Evolutionary conservation across 2,329 filamentous ascomycete species (phyloP).

Genomic region (Diaporthe caulivora): DNA sequence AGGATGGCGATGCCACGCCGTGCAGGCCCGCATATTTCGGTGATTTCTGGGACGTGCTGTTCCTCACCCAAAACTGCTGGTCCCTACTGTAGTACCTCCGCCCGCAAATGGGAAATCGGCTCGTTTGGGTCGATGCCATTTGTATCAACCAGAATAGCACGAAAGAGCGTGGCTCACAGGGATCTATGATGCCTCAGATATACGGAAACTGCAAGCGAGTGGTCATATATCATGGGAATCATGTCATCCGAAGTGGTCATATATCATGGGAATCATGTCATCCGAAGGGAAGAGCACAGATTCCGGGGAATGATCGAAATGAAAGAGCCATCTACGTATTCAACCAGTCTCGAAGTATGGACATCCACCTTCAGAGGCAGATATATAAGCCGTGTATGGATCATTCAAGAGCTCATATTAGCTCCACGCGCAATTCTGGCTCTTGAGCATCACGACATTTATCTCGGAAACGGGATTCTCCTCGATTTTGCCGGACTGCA

Average conservation of each 20-base stretch:
- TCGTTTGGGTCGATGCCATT: not conserved
- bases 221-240: constrained; percentile 2
- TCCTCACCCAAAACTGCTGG: not conserved
- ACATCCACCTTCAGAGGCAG: not conserved
- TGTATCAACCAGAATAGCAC: not conserved
- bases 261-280: not conserved
- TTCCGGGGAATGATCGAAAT: not conserved
- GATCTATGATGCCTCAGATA: not conserved
- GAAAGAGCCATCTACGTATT: too few relatives aligned
- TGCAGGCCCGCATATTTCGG: not conserved
- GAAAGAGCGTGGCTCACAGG: not conserved
- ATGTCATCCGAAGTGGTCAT: too few relatives aligned
- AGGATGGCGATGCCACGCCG: not conserved
- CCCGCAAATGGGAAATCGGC: not conserved
- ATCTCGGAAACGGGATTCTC: not conserved
- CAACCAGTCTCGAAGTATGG: not conserved
- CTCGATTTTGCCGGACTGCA: too few relatives aligned
- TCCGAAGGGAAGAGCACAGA: not conserved
- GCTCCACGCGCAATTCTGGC: not conserved
- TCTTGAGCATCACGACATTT: not conserved
- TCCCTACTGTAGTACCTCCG: not conserved
- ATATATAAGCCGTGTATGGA: not conserved
- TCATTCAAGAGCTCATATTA: not conserved
- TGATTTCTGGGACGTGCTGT: not conserved
- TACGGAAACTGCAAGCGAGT: not conserved